Evolutionary conservation across 2,329 filamentous ascomycete species (phyloP).

Genomic region (Colletotrichum sp.): DNA sequence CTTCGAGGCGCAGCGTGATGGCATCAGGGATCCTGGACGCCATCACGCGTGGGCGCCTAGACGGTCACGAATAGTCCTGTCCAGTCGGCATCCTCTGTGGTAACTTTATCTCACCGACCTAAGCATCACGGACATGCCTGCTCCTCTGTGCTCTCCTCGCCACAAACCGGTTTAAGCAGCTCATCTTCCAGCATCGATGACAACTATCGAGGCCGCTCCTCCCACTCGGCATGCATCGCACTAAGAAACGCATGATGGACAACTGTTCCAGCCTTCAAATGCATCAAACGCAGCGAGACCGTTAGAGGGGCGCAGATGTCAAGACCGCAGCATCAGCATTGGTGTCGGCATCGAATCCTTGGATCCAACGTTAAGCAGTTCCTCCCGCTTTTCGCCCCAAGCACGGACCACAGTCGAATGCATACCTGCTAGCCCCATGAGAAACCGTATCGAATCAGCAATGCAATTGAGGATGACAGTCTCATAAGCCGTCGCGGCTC

Average conservation of each 20-base stretch:
- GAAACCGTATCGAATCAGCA: background rate
- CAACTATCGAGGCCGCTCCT: background rate
- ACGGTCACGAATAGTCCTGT: background rate
- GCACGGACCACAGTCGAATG: background rate
- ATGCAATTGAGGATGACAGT: background rate
- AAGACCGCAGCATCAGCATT: background rate
- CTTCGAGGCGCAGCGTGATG: constrained; percentile 7
- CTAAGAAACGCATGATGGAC: background rate
- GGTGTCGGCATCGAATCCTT: background rate
- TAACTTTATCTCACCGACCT: background rate
- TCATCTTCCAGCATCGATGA: background rate
- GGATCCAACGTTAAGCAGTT: background rate
- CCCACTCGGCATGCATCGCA: background rate
- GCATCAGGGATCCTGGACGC: background rate
- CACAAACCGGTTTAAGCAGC: background rate
- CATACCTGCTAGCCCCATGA: background rate
- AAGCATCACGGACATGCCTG: background rate
- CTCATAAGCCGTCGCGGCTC: background rate
- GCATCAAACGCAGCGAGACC: background rate
- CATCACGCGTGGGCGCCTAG: constrained; percentile 11
- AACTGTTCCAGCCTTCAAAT: background rate
- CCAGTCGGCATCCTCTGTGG: background rate
- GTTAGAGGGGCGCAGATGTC: background rate
- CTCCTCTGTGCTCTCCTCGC: background rate
- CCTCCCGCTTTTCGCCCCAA: background rate